phyloP scores from a whole-genome alignment of 306 rosid species.

The Castanea crenata region DNA sequence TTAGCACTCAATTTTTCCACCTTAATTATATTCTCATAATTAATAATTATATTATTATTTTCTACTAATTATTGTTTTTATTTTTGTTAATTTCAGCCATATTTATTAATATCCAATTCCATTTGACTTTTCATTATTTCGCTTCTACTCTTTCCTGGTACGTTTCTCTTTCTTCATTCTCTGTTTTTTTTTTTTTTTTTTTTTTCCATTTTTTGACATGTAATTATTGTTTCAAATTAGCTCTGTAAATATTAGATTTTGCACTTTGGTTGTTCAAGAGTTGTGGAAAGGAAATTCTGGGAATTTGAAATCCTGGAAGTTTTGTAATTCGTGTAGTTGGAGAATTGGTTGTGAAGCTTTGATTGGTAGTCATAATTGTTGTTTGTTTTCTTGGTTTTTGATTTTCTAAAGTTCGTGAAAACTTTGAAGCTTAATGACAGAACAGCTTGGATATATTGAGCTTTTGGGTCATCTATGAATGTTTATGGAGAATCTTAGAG shows the following conservation, averaged over 20 bases:
- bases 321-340: too few species aligned
- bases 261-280: background rate
- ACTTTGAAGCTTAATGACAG: background rate
- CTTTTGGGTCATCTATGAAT: background rate
- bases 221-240: background rate
- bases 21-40: constrained; percentile 24
- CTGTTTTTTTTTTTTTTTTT: background rate
- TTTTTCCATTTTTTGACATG: background rate
- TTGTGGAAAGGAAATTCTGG: too few species aligned
- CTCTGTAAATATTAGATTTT: background rate
- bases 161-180: constrained; percentile 24
- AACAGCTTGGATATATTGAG: background rate
- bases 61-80: background rate
- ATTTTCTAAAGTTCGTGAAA: background rate
- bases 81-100: constrained; percentile 14
- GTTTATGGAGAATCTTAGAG: background rate
- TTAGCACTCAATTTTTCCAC: constrained; percentile 37
- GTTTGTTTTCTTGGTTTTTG: background rate
- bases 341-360: background rate
- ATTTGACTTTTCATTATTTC: constrained; percentile 18
- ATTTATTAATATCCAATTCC: constrained; percentile 18
- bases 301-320: too few species aligned
- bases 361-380: background rate
- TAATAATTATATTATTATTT: constrained; percentile 22
- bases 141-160: constrained; percentile 43